Evolutionary conservation across 306 rosid genomes (phyloP), one percentile per base, ranked within the genome.

Genomic region (Sechiopsis laciniata): DNA sequence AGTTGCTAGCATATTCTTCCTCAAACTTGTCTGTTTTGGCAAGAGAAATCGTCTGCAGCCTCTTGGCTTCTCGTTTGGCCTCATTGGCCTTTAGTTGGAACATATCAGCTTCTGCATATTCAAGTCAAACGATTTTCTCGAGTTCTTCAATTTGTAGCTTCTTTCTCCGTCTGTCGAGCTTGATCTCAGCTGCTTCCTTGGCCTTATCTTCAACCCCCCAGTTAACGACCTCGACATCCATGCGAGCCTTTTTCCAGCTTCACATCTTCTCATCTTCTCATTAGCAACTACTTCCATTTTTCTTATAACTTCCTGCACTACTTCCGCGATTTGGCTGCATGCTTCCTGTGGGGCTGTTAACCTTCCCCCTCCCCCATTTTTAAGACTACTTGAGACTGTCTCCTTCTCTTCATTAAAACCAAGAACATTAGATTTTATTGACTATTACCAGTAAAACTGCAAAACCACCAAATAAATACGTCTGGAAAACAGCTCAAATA

Each of bases 211-310:
- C 92, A 69, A 95, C 83, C 78, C 91, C 99, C 42, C 90, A 90
- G 50, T 95, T 96, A 77, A 93, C 91, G 66, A 90, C 81, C 40
- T 89, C 97, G 20, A 95, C 87, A 72, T 96, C 89, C 89, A 86
- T 20, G 46, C 92, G 97, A 72, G 97, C 89, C 85, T 91, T 94
- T 85, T 89, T 91, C 84, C 84, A 86, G 92, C 90, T 90, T 48
- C 52, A 10, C 52, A 89, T 77, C 88, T 94, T 48, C 52, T 48
- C 52, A 89, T 77, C 88, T 94, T 94, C 87, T 94, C 99, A 51
- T 94, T 96, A 20, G 99, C 99, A n/a, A 94, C 97, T 81, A 91
- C 78, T 84, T 94, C 99, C 99, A 94, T 94, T 85, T 91, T 91
- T 75, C 87, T 84, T 79, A 91, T 83, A 74, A 96, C 99, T 84